Base-by-base conservation (phyloP, 306 rosid species). In the Cicer arietinum region DNA sequence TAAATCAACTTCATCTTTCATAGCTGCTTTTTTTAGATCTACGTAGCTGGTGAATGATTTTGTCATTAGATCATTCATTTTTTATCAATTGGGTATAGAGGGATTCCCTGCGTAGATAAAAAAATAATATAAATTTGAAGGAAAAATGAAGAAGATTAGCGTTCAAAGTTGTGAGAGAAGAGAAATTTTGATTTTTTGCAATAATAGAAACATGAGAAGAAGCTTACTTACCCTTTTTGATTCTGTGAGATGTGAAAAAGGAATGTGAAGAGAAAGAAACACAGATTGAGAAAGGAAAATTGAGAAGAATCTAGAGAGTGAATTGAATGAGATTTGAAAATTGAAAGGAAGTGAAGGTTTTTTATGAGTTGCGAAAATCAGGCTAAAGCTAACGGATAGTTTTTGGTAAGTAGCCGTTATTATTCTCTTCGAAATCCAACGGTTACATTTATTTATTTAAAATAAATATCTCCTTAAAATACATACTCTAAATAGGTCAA, bases 31-130 rank as follows among this genome's bases (percentile, higher is more conserved):
- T 83, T 93, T 93, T 14, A 93, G 66, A 77, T 93, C 96, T 10
- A 93, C 93, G 25, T 93, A 91, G 86, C 47, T 91, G 10, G 89
- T 86, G 92, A 93, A 93, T 10, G 98, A 93, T 57, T 91, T 88
- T 30, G 98, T 93, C 97, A 93, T 91, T 3, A 93, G 82, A 52
- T 91, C 97, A 48, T 93, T 93, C 97, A 93, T 91, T 66, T 76
- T 86, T 12, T 13, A 46, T 14, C 35, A 40, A 30, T 2, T 17
- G 7, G 53, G 47, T 6, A 2, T 47, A 13, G 46, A 12, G 2
- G 41, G 25, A 2, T 3, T 53, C 41, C 77, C 79, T 77, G 72
- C 46, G 22, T 1, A n/a, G 35, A 41, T 64, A 0, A 17, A 64
- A 9, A 58, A 30, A 30, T 5, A 2, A 41, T 5, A 22, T 25